Base-by-base conservation (phyloP, 176 grass and related monocot species). In the Eragrostis nindensis region DNA sequence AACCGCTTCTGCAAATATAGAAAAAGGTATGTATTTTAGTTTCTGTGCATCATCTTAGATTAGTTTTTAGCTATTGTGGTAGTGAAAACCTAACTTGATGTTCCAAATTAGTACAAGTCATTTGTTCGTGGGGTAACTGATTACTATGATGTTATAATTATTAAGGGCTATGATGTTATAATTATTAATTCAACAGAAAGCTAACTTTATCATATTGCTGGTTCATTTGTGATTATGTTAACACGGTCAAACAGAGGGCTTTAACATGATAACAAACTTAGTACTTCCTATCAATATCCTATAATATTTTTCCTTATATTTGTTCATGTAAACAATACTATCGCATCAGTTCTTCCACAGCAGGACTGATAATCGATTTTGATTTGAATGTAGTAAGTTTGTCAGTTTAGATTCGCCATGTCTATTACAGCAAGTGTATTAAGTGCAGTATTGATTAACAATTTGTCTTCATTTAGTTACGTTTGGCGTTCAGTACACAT, bases 1-100 rank as follows among this genome's bases (percentile, higher is more conserved):
- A 85, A 71, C 11, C 44, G 19, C 38, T 66, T 66, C 8, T 73
- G 48, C 25, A 46, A 25, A 80, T 70, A 66, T 57, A 57, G 40
- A 73, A 54, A 32, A 80, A 81, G 79, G 73, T 87, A 82, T 64
- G 14, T 11, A 71, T 55, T 12, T 75, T 68, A 52, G 24, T 70
- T 82, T n/a, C 6, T 81, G 15, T 75, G n/a, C n/a, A 45, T 48
- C 30, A 48, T 22, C 36, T 70, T 5, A 62, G 16, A 24, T 70
- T 8, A 38, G 18, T 60, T 42, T 79, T 52, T 24, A 78, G 29
- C 19, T 42, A n/a, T 47, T 85, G 43, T 62, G 44, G 57, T 47
- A 76, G 10, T 75, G 0, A 19, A 48, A 26, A 53, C 1, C 11
- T 61, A 11, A 15, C 41, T 52, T 24, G 6, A 78, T 70, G 27